Conservation (phyloP, 2,329 filamentous ascomycete species). For the Aspergillus spinulosporus region DNA sequence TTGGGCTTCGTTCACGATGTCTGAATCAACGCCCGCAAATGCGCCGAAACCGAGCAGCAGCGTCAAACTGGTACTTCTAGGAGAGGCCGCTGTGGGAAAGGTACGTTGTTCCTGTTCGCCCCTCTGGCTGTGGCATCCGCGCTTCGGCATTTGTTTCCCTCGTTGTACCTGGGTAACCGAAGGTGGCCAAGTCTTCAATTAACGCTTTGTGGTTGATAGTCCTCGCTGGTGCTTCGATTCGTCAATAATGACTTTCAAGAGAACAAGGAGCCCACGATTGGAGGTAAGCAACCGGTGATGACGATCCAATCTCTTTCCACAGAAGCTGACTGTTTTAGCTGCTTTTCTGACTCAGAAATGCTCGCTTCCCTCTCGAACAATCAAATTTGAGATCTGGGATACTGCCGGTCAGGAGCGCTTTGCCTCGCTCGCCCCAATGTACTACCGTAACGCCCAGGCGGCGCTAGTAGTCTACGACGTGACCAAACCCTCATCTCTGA, state of each 20-base stretch:
- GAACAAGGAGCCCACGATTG: constrained; percentile 99
- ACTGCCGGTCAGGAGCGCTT: constrained; percentile 97
- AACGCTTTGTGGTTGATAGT: constrained; percentile 55
- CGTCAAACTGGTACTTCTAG: constrained; percentile 97
- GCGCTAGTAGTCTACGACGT: constrained; percentile 98
- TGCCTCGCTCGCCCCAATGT: constrained; percentile 95
- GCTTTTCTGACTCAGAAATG: constrained; percentile 99
- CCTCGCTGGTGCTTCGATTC: constrained; percentile 94
- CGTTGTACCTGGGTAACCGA: constrained; percentile 23
- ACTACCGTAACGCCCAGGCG: constrained; percentile 97
- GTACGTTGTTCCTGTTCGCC: constrained; percentile 52
- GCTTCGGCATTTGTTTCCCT: constrained; percentile 9
- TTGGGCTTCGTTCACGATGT: constrained; percentile 55
- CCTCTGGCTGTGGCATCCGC: neutral
- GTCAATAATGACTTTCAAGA: constrained; percentile 99
- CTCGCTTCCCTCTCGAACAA: constrained; percentile 83
- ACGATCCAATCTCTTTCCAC: neutral
- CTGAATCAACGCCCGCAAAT: constrained; percentile 65
- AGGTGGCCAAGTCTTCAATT: constrained; percentile 21
- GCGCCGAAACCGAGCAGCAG: constrained; percentile 96
- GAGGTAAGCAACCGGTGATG: constrained; percentile 60
- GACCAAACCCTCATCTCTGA: constrained; percentile 90
- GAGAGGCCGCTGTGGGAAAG: constrained; percentile 98
- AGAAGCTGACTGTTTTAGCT: constrained; percentile 55
- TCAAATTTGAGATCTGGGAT: constrained; percentile 89